phyloP scores from a whole-genome alignment of 208 protist species.

The Leishmania braziliensis region DNA sequence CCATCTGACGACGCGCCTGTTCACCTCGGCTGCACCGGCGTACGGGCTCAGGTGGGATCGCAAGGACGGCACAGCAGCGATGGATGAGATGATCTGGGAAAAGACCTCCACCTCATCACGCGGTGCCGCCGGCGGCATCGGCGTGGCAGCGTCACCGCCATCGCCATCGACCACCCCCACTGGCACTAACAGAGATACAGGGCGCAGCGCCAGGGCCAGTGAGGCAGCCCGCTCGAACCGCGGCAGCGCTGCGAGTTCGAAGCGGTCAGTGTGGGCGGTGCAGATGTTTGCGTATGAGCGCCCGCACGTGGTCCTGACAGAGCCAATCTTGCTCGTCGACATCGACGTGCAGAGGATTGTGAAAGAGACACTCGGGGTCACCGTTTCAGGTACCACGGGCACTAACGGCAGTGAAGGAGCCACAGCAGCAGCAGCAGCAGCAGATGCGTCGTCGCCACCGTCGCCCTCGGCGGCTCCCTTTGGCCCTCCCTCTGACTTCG shows the following conservation, averaged over 20 bases:
- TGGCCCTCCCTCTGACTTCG: not conserved
- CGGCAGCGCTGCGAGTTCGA: not conserved
- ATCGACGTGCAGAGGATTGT: slow-evolving; percentile 22
- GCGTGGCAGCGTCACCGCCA: not conserved
- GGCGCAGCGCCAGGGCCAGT: not conserved
- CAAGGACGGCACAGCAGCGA: slow-evolving; percentile 29
- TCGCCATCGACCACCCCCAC: not conserved
- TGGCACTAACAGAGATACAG: not conserved
- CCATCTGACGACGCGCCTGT: slow-evolving; percentile 21
- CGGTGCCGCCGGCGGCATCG: not conserved
- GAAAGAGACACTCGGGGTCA: slow-evolving; percentile 8
- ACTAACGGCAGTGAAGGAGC: not conserved
- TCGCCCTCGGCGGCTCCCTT: not conserved
- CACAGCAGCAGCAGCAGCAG: too few relatives aligned
- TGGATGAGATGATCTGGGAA: slow-evolving; percentile 32
- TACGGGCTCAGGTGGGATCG: slow-evolving; percentile 37
- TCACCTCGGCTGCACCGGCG: slow-evolving; percentile 27
- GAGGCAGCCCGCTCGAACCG: not conserved
- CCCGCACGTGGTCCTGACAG: slow-evolving; percentile 19
- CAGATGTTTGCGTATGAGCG: slow-evolving; percentile 35
- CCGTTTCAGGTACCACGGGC: not conserved
- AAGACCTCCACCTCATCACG: not conserved
- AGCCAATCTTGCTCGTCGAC: slow-evolving; percentile 25
- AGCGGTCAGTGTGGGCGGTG: slow-evolving; percentile 26
- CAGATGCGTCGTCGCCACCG: not conserved